Evolutionary conservation across 257 asterid species (phyloP), one percentile per base, ranked within the genome.

Genomic region (Primulina eburnea): DNA sequence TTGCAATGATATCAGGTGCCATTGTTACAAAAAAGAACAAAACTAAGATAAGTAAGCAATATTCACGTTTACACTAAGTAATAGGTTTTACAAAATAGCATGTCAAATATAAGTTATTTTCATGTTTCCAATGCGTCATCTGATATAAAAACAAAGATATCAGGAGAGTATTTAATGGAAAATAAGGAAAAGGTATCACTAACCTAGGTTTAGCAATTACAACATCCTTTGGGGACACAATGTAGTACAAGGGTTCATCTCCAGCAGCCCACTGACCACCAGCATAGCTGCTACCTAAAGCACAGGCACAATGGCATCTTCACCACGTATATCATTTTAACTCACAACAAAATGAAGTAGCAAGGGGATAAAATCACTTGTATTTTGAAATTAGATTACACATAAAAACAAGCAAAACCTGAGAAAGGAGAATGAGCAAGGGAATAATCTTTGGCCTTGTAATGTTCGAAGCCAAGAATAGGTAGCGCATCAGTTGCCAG

Each of bases 241-340:
- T 84, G 75, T 94, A 91, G 77, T 89, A 94, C 72, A 86, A 76
- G 21, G 99, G 98, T 78, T 94, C 99, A 73, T 89, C 97, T 63
- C 98, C 99, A 78, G 96, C 98, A 86, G 98, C 98, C 98, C 99
- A 91, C 86, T 91, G 99, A 59, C 97, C 93, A 65, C 98, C 98
- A 56, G 93, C 88, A 81, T 88, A 88, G 88, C 97, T 94, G 92
- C 95, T 84, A 78, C 98, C 97, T 91, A 78, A 78, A 70, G 71
- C 78, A 83, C 79, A 75, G 67, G 72, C 68, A 75, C 56, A 72
- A 34, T 60, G 58, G 78, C 76, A 82, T 71, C 69, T 60, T 77
- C 68, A 60, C 40, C n/a, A 8, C 68, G 74, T 32, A 73, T 71
- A 56, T 64, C 62, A 55, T 17, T 56, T 63, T 52, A 61, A 71